Base-by-base conservation (phyloP, 2,329 filamentous ascomycete species). In the Sarocladium strictum region DNA sequence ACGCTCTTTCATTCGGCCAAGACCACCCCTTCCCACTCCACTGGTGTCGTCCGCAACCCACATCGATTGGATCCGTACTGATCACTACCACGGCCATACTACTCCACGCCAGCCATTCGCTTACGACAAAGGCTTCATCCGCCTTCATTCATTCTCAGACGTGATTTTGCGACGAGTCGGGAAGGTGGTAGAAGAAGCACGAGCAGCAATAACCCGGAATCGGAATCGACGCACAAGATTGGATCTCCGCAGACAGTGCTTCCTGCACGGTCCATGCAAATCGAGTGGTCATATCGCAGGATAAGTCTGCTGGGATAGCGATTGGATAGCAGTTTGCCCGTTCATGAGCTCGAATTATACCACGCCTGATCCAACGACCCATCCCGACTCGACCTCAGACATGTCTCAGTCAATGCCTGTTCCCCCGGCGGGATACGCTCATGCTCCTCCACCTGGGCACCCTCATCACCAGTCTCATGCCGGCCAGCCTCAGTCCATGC, bases 331-430 rank as follows among this genome's bases (percentile, higher is more conserved):
- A 4, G 17, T 4, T 21, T 23, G 27, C 10, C 29, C n/a, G 29
- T 11, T 35, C 33, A 53, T 53, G 50, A 53, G 40, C 33, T 24
- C 45, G 24, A 47, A 17, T 33, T 29, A 51, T 47, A 15, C 23
- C 10, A n/a, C 51, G 24, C 27, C 54, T 49, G 21, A 40, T 14
- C 21, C 53, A 33, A 3, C 41, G 51, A 38, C 5, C 10, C 53
- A 54, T 14, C 33, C 26, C 21, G 47, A 53, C 5, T 29, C 33
- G 29, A 21, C 21, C 32, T 11, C 54, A 23, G 33, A 52, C 17
- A 52, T 56, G 45, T 45, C 55, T 33, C 55, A 56, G 26, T 35
- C 23, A 17, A 51, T 54, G 43, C 41, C 52, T 12, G 43, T 47
- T 9, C 53, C 52, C 24, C 52, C 52, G 11, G 26, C 37, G 3